Percentiles rank a stretch among this genome's conserved stretches.
Evolutionary conservation across 2,329 filamentous ascomycete genomes (phyloP).

Genomic region (Cryphonectria naterciae): DNA sequence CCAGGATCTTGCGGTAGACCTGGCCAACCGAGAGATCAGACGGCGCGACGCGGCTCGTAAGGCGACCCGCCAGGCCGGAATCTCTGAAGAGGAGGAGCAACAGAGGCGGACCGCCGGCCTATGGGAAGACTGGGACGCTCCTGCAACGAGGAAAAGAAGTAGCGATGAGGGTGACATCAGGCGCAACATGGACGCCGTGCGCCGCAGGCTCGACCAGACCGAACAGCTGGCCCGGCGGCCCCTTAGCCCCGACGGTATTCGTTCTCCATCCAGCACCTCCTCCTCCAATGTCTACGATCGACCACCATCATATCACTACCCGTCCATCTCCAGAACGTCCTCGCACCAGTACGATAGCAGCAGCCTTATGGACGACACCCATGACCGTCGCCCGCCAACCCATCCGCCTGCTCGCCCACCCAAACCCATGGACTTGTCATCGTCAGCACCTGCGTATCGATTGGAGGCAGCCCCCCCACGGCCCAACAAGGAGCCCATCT

Average conservation of each 20-base stretch:
- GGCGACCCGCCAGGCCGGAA: slow-evolving; percentile 60
- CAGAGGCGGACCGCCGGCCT: slow-evolving; percentile 52
- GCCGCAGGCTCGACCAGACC: slow-evolving; percentile 49
- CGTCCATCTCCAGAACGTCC: slow-evolving; percentile 57
- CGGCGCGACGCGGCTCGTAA: slow-evolving; percentile 66
- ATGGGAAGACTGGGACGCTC: slow-evolving; percentile 48
- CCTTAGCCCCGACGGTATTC: slow-evolving; percentile 11
- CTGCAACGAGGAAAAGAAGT: slow-evolving; percentile 34
- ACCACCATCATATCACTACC: slow-evolving; percentile 55
- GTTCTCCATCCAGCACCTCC: slow-evolving; percentile 10
- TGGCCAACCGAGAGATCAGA: slow-evolving; percentile 74
- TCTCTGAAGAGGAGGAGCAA: slow-evolving; percentile 61
- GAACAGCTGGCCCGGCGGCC: slow-evolving; percentile 33
- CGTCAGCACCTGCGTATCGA: slow-evolving; percentile 31
- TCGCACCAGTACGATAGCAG: slow-evolving; percentile 49
- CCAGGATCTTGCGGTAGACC: slow-evolving; percentile 73
- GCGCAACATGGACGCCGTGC: slow-evolving; percentile 57
- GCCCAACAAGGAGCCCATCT: slow-evolving; percentile 43
- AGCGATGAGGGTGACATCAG: slow-evolving; percentile 51
- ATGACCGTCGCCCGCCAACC: neutral
- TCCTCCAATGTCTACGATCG: slow-evolving; percentile 17
- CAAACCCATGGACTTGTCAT: slow-evolving; percentile 32
- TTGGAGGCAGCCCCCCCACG: slow-evolving; percentile 36
- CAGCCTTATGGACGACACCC: slow-evolving; percentile 4
- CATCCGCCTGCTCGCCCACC: slow-evolving; percentile 38